These are phyloP conservation scores for Mucor sp. DNA, from an alignment of 371 early-diverging fungal genomes.

Conservation along the genomic window DNA sequence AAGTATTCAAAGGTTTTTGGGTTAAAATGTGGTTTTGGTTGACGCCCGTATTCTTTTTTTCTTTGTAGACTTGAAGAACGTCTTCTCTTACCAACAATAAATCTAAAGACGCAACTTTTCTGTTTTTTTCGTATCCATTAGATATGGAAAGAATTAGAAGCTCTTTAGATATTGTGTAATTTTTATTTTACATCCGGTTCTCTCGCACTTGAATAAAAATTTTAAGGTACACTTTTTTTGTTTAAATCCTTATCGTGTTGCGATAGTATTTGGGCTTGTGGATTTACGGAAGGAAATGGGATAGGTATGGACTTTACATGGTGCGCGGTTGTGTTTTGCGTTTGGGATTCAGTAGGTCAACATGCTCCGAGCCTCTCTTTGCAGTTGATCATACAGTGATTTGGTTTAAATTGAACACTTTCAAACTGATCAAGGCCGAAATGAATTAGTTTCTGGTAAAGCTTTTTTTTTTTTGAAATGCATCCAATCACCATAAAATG, in stretches of 20 bases:
- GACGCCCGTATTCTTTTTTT: not conserved
- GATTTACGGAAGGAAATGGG: not conserved
- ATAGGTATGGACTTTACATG: not conserved
- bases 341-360: too few relatives aligned
- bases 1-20: slow-evolving; percentile 22
- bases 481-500: not conserved
- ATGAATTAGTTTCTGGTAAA: not conserved
- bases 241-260: not conserved
- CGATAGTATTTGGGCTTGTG: not conserved
- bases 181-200: not conserved
- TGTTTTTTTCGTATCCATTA: not conserved
- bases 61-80: slow-evolving; percentile 49
- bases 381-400: not conserved
- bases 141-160: not conserved
- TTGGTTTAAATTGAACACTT: not conserved
- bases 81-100: slow-evolving; percentile 56
- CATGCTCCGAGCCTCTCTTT: too few relatives aligned
- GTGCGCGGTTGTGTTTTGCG: not conserved
- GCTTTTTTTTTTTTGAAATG: not conserved
- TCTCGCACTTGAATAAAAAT: not conserved
- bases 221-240: slow-evolving; percentile 1
- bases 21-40: not conserved
- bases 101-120: not conserved
- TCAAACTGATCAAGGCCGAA: too few relatives aligned
- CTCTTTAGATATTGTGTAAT: not conserved